phyloP scores from a whole-genome alignment of 257 asterid genomes.

The Schizonepeta tenuifolia region DNA sequence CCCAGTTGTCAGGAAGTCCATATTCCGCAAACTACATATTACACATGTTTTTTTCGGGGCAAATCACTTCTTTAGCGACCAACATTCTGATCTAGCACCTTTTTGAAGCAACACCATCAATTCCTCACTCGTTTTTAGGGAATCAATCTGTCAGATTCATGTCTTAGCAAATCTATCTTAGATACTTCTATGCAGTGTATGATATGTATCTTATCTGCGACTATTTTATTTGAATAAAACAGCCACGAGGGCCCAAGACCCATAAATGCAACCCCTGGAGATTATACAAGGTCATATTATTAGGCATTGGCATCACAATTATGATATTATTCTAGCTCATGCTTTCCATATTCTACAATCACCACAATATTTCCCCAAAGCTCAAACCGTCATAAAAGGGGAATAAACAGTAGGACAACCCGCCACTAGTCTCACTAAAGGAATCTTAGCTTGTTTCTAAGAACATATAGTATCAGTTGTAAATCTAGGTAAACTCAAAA shows the following conservation, averaged over 20 bases:
- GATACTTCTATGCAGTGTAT: background rate
- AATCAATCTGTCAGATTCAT: background rate
- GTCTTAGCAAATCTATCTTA: background rate
- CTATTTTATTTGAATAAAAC: background rate
- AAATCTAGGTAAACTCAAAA: background rate
- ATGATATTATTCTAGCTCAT: background rate
- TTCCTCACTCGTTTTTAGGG: background rate
- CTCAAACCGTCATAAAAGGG: background rate
- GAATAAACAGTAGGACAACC: background rate
- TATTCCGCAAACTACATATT: background rate
- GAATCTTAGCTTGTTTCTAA: slow-evolving; percentile 14
- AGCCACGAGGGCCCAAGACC: slow-evolving; percentile 2
- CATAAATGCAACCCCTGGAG: background rate
- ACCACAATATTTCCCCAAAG: too few relatives aligned
- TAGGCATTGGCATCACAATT: slow-evolving; percentile 4
- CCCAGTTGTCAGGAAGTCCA: background rate
- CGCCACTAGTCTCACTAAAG: slow-evolving; percentile 17
- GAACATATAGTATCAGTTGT: background rate
- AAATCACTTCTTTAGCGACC: background rate
- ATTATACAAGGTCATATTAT: background rate
- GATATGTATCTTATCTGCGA: too few relatives aligned
- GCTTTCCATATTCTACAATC: background rate
- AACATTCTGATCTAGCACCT: background rate
- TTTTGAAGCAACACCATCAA: background rate
- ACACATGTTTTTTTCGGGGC: background rate